Evolutionary conservation across 495 filamentous ascomycete species (phyloP).

Genomic region (Aspergillus conjunctus): DNA sequence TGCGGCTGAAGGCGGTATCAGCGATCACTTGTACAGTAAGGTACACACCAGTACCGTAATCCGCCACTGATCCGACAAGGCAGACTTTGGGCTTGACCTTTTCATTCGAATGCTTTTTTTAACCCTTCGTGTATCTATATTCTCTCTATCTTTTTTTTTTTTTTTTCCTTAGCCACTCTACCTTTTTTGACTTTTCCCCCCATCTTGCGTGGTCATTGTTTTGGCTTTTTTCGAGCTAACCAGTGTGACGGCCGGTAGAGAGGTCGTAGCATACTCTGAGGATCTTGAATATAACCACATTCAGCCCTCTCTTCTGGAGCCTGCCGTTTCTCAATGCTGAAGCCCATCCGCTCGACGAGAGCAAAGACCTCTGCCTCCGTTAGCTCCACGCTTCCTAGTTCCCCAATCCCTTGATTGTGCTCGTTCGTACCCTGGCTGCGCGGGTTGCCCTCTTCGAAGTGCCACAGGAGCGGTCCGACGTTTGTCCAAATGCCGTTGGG

Average conservation of each 20-base stretch:
- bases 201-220: not conserved
- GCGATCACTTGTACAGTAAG: conserved; percentile 15
- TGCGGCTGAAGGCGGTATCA: conserved; percentile 27
- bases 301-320: conserved; percentile 47
- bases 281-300: conserved; percentile 83
- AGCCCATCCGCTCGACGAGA: conserved; percentile 76
- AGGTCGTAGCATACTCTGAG: conserved; percentile 80
- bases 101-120: not conserved
- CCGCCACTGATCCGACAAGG: conserved; percentile 16
- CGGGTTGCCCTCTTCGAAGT: conserved; percentile 65
- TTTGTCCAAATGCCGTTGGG: conserved; percentile 84
- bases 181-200: not conserved
- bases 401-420: conserved; percentile 60
- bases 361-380: conserved; percentile 82
- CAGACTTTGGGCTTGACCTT: conserved; percentile 7
- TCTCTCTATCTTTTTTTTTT: not conserved
- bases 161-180: not conserved
- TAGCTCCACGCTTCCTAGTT: conserved; percentile 83
- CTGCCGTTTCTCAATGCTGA: conserved; percentile 61
- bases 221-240: conserved; percentile 71
- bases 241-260: conserved; percentile 77
- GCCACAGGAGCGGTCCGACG: conserved; percentile 88
- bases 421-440: conserved; percentile 30
- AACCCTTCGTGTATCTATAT: conserved; percentile 9
- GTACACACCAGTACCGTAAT: conserved; percentile 8